Conservation (phyloP, 257 asterid genomes). For the Rehmannia glutinosa region DNA sequence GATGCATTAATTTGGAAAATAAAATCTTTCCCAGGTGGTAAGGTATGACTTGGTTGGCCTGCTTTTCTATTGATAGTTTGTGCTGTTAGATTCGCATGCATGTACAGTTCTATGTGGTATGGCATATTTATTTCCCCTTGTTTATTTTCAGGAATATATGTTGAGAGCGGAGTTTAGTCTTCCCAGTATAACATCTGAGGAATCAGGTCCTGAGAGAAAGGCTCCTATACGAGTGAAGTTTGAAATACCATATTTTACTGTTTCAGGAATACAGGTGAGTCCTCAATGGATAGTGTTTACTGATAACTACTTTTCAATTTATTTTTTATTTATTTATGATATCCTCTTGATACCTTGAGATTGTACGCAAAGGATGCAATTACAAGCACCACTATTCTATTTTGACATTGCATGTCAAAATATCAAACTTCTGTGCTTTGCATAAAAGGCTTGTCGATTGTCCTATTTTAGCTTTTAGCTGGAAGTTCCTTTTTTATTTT, state of each 20-base stretch:
- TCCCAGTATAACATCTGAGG: constrained; percentile 90
- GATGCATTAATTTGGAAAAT: constrained; percentile 95
- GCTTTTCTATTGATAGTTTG: background rate
- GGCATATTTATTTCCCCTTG: constrained; percentile 5
- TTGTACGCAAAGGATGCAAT: too few species aligned
- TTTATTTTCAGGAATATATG: constrained; percentile 73
- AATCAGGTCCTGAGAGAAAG: constrained; percentile 83
- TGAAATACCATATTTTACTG: constrained; percentile 98
- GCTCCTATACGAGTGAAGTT: constrained; percentile 94
- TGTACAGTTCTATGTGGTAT: background rate
- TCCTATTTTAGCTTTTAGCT: too few species aligned
- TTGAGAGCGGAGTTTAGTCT: constrained; percentile 94
- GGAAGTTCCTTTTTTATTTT: too few species aligned
- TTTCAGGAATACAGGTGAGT: constrained; percentile 94
- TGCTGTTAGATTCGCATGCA: constrained; percentile 8
- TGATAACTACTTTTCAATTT: background rate
- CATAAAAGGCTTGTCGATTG: too few species aligned
- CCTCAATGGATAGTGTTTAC: background rate
- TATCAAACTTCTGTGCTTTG: too few species aligned
- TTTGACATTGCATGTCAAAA: too few species aligned
- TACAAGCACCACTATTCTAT: too few species aligned
- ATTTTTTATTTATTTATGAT: background rate
- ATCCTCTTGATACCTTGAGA: too few species aligned
- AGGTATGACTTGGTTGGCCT: constrained; percentile 41
- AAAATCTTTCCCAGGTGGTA: constrained; percentile 98